A percentile compares a stretch with the other conserved stretches of the same genome.
Evolutionary conservation across 2,329 filamentous ascomycete species (phyloP).

Genomic region (Fusarium sp.): DNA sequence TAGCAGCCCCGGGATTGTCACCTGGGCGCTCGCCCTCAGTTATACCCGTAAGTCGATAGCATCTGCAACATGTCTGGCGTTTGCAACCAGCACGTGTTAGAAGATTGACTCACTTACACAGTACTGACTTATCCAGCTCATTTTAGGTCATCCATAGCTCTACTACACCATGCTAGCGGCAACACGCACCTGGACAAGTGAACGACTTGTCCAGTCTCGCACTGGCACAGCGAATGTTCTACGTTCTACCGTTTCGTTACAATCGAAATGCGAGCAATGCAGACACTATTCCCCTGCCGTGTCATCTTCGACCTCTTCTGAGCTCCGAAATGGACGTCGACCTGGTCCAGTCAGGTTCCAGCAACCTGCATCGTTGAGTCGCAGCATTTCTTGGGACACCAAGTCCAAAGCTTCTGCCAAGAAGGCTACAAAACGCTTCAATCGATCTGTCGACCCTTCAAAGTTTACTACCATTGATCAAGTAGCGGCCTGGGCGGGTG

Average conservation of each 20-base stretch:
- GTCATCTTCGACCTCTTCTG: slow-evolving; percentile 57
- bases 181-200: slow-evolving; percentile 44
- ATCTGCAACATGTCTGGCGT: not conserved
- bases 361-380: slow-evolving; percentile 56
- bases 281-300: slow-evolving; percentile 61
- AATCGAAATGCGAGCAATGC: slow-evolving; percentile 36
- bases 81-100: not conserved
- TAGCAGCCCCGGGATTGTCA: slow-evolving; percentile 10
- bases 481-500: slow-evolving; percentile 50
- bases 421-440: slow-evolving; percentile 50
- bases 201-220: slow-evolving; percentile 39
- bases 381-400: slow-evolving; percentile 59
- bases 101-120: not conserved
- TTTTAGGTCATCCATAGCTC: not conserved
- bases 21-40: slow-evolving; percentile 10
- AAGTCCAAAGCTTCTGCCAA: slow-evolving; percentile 52
- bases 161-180: slow-evolving; percentile 38
- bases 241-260: slow-evolving; percentile 21
- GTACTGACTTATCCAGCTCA: slow-evolving; percentile 5
- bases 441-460: slow-evolving; percentile 51
- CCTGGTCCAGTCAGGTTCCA: slow-evolving; percentile 56
- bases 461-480: slow-evolving; percentile 51
- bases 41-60: slow-evolving; percentile 8
- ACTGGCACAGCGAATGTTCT: slow-evolving; percentile 15
- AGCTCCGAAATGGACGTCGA: slow-evolving; percentile 56